Conservation (phyloP, 2,329 filamentous ascomycete species). For the Dendryphion nanum region DNA sequence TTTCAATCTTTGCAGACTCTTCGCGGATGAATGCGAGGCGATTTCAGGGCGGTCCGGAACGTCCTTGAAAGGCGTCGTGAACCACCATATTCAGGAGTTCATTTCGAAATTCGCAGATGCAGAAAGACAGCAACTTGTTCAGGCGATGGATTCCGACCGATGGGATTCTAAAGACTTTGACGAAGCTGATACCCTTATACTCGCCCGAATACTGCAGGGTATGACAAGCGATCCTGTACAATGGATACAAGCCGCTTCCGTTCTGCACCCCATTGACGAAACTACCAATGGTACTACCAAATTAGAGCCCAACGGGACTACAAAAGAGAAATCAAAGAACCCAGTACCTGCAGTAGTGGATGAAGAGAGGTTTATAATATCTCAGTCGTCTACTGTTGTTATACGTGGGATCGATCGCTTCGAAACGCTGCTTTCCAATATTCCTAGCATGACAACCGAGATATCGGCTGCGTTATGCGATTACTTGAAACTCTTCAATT, state of each 20-base stretch:
- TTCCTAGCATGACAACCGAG: conserved; percentile 85
- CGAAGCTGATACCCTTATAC: conserved; percentile 57
- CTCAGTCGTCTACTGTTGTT: conserved; percentile 77
- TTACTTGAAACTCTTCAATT: conserved; percentile 92
- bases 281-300: conserved; percentile 20
- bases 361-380: conserved; percentile 80
- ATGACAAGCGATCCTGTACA: conserved; percentile 68
- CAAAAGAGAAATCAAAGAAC: conserved; percentile 46
- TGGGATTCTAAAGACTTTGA: conserved; percentile 78
- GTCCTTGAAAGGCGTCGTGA: conserved; percentile 74
- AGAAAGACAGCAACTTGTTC: conserved; percentile 72
- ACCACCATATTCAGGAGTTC: conserved; percentile 78
- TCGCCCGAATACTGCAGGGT: conserved; percentile 65
- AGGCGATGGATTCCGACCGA: conserved; percentile 75
- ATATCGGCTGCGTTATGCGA: conserved; percentile 77
- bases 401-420: conserved; percentile 80
- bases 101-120: conserved; percentile 68
- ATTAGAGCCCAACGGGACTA: conserved; percentile 16
- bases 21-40: conserved; percentile 83
- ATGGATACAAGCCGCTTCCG: conserved; percentile 61
- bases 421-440: conserved; percentile 76
- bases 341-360: conserved; percentile 68
- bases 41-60: conserved; percentile 77
- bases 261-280: conserved; percentile 20
- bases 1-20: conserved; percentile 77